Percentiles rank a stretch among this genome's conserved stretches.
phyloP scores from a whole-genome alignment of 2,329 filamentous ascomycete genomes.

The Leptographium radiaticola region DNA sequence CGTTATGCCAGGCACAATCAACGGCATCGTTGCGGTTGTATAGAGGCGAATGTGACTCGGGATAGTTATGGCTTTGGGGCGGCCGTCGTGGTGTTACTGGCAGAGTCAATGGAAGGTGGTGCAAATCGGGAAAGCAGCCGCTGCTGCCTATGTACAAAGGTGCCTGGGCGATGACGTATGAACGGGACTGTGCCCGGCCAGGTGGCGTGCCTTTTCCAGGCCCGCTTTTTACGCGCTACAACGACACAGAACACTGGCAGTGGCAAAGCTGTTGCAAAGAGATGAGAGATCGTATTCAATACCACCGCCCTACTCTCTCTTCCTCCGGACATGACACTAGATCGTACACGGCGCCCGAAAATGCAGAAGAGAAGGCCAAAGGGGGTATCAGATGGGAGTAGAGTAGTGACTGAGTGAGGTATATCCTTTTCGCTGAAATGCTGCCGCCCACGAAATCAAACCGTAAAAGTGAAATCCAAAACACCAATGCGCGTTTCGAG shows the following conservation, averaged over 20 bases:
- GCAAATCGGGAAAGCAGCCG: background rate
- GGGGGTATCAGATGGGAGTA: background rate
- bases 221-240: background rate
- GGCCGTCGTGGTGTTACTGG: too few relatives aligned
- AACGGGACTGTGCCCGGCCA: too few relatives aligned
- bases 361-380: background rate
- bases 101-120: background rate
- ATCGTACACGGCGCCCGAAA: background rate
- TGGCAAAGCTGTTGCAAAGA: background rate
- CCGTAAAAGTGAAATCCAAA: background rate
- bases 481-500: background rate
- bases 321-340: background rate
- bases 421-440: background rate
- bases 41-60: background rate
- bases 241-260: background rate
- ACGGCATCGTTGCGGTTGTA: slow-evolving; percentile 39
- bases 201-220: too few relatives aligned
- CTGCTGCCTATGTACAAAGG: background rate
- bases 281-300: background rate
- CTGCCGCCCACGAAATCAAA: background rate
- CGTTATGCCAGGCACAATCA: slow-evolving; percentile 47
- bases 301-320: background rate
- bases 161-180: background rate
- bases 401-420: background rate
- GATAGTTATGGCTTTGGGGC: background rate